phyloP scores from a whole-genome alignment of 768 basidiomycete genomes.

The Suillus alpinus region DNA sequence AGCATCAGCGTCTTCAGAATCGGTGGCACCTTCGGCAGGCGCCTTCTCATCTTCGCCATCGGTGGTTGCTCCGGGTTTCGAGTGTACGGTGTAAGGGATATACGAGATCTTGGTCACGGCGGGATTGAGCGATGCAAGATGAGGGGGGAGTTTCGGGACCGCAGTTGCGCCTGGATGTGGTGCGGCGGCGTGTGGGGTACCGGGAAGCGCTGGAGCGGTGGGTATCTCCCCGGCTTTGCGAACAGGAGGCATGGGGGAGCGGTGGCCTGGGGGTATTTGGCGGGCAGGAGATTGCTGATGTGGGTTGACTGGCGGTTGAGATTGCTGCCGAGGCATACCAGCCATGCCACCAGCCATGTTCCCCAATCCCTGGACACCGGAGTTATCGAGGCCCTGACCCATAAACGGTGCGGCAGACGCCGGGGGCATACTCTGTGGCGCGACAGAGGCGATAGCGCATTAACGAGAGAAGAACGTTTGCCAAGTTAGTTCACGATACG shows the following conservation, averaged over 20 bases:
- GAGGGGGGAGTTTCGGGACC: slow-evolving; percentile 31
- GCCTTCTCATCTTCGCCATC: slow-evolving; percentile 26
- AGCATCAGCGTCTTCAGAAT: slow-evolving; percentile 12
- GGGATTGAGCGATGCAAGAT: slow-evolving; percentile 30
- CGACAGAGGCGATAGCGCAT: neutral
- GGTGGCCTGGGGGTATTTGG: slow-evolving; percentile 17
- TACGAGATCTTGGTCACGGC: slow-evolving; percentile 30
- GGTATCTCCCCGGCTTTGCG: slow-evolving; percentile 21
- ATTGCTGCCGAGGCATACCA: slow-evolving; percentile 16
- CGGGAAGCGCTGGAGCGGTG: slow-evolving; percentile 4
- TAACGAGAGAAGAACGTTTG: slow-evolving; percentile 2
- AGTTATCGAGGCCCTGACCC: slow-evolving; percentile 15
- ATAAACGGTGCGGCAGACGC: slow-evolving; percentile 20
- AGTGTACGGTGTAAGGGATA: slow-evolving; percentile 20
- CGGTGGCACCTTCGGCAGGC: slow-evolving; percentile 14
- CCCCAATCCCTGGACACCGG: slow-evolving; percentile 8
- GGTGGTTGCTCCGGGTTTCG: slow-evolving; percentile 16
- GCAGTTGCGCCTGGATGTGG: slow-evolving; percentile 26
- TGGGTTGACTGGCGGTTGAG: slow-evolving; percentile 22
- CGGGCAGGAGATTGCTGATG: slow-evolving; percentile 26
- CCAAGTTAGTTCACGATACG: neutral
- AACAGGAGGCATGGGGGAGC: slow-evolving; percentile 19
- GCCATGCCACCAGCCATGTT: slow-evolving; percentile 11
- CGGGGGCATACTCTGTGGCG: slow-evolving; percentile 24
- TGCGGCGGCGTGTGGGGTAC: slow-evolving; percentile 17